Evolutionary conservation across 768 basidiomycete genomes (phyloP), one percentile per base, ranked within the genome.

Genomic region (Leucocoprinus birnbaumii): DNA sequence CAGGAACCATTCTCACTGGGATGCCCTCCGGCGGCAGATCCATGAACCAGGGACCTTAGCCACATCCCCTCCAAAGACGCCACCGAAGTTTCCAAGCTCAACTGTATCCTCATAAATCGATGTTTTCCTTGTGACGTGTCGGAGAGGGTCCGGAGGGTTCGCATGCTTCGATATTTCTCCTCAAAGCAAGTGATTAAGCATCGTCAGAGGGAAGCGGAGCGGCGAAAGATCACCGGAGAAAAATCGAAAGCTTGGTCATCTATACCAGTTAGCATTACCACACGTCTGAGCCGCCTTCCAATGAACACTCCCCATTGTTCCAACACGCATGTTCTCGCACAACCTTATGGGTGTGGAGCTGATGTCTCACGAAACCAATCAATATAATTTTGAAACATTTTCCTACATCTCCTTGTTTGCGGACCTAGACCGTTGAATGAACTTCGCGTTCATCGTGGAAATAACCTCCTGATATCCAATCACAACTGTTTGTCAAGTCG

Each of bases 301-400:
- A 58, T 46, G 38, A 48, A 43, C 48, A 46, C 9, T 49, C 49
- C 21, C 53, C 54, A 49, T 42, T 49, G 45, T 52, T 54, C 55
- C 51, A 53, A 38, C 54, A 42, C 49, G 19, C 46, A 44, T 48
- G 52, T 55, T 37, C 55, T 64, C 66, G 61, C 65, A 66, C 62
- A 62, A 53, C 68, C 70, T 67, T 66, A 68, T 72, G 72, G 66
- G 46, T 67, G 72, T 72, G 72, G 72, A 69, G 70, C 64, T 56
- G 53, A 53, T 60, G 57, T 61, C 59, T 58, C 59, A 65, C 51
- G 47, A 44, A 53, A 48, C 53, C 43, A 37, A 55, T 58, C 62
- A 61, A 61, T 56, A 58, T 48, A 58, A 56, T 55, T 55, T 43
- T 49, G 47, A 55, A 57, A 53, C 47, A 37, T 35, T 48, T 34